phyloP scores from a whole-genome alignment of 1,284 basidiomycete species.

The Cryptococcus depauperatus region DNA sequence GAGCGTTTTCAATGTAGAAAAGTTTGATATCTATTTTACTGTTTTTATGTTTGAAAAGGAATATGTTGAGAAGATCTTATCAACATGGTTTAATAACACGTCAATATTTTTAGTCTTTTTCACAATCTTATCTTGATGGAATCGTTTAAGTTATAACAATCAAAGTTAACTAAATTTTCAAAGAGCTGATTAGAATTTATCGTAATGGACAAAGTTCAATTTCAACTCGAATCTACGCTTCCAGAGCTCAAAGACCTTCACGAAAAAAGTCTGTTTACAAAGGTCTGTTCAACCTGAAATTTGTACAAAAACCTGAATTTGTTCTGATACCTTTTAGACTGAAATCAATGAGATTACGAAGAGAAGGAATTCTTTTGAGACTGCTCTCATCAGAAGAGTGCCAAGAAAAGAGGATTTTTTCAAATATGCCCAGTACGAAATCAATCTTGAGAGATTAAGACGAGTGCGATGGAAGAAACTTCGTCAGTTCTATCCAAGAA shows the following conservation, averaged over 20 bases:
- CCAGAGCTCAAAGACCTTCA: slow-evolving; percentile 90
- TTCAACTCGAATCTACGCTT: slow-evolving; percentile 93
- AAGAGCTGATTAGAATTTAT: too few species aligned
- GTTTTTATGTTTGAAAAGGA: too few species aligned
- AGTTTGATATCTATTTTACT: too few species aligned
- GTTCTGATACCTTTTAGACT: slow-evolving; percentile 52
- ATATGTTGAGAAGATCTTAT: too few species aligned
- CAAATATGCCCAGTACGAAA: slow-evolving; percentile 87
- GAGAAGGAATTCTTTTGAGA: slow-evolving; percentile 76
- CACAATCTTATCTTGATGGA: too few species aligned
- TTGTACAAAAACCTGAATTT: too few species aligned
- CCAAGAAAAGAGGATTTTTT: slow-evolving; percentile 83
- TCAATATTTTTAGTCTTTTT: too few species aligned
- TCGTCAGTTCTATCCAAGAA: slow-evolving; percentile 52
- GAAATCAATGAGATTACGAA: slow-evolving; percentile 81
- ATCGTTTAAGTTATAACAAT: too few species aligned
- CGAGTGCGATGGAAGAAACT: slow-evolving; percentile 64
- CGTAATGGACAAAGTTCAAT: slow-evolving; percentile 93
- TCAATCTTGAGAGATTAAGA: slow-evolving; percentile 71
- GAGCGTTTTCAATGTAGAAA: too few species aligned
- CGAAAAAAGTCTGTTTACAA: slow-evolving; percentile 76
- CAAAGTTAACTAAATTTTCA: too few species aligned
- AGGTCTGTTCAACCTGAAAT: slow-evolving; percentile 50
- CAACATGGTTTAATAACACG: too few species aligned
- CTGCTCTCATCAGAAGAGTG: slow-evolving; percentile 68